Evolutionary conservation across 306 rosid genomes (phyloP).

Genomic region (Neltuma alba): DNA sequence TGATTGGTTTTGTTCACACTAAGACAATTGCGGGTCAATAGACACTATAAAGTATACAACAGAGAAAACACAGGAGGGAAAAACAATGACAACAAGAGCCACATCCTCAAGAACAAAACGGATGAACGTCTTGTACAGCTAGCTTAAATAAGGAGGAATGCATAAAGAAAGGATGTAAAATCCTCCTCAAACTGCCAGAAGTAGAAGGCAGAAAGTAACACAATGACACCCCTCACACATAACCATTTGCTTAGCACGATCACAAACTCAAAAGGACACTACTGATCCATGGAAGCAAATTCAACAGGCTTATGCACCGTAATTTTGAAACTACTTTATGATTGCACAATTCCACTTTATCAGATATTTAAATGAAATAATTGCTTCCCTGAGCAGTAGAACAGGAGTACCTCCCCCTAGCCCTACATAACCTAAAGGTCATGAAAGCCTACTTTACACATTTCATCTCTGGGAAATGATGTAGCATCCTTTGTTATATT

Average conservation of each 20-base stretch:
- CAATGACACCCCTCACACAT: neutral
- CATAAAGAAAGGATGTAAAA: neutral
- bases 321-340: neutral
- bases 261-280: neutral
- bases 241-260: neutral
- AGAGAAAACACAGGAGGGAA: neutral
- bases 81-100: neutral
- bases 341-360: neutral
- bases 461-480: conserved; percentile 4
- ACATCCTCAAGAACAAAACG: neutral
- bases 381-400: neutral
- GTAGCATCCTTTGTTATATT: neutral
- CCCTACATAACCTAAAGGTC: conserved; percentile 4
- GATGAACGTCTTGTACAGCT: neutral
- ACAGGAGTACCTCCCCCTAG: neutral
- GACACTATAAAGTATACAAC: neutral
- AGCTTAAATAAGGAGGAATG: neutral
- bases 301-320: neutral
- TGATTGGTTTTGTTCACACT: neutral
- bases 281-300: neutral
- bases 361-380: neutral
- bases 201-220: neutral
- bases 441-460: neutral
- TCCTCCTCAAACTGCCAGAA: neutral
- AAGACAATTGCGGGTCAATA: neutral